These are phyloP conservation scores for Salinomyces thailandicus DNA, from an alignment of 2,329 filamentous ascomycete genomes.

Conservation along the genomic window DNA sequence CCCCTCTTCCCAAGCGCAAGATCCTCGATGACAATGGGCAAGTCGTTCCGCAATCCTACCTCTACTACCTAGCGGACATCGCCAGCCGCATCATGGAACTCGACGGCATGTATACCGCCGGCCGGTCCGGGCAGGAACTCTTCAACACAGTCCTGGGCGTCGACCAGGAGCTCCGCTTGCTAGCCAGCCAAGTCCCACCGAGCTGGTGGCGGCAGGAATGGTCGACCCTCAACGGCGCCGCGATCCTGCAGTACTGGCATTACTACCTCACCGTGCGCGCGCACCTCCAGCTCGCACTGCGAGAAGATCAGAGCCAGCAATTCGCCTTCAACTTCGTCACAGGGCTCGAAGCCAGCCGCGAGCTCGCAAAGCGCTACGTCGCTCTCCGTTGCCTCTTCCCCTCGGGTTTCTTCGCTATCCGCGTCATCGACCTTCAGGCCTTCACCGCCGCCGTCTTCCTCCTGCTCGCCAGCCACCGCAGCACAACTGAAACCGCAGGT, in stretches of 20 bases:
- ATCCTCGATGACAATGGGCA: slow-evolving; percentile 1
- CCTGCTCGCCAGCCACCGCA: slow-evolving; percentile 3
- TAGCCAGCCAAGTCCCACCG: slow-evolving; percentile 13
- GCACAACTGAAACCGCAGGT: no score
- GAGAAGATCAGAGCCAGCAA: slow-evolving; percentile 13
- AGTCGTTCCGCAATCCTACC: slow-evolving; percentile 6
- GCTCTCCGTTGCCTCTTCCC: slow-evolving; percentile 13
- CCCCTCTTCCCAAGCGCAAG: slow-evolving; percentile 4
- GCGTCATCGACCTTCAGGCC: slow-evolving; percentile 20
- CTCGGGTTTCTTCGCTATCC: slow-evolving; percentile 18
- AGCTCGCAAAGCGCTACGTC: slow-evolving; percentile 13
- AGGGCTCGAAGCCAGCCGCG: slow-evolving; percentile 17
- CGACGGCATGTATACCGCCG: slow-evolving; percentile 4
- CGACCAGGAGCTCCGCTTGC: slow-evolving; percentile 15
- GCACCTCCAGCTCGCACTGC: slow-evolving; percentile 19
- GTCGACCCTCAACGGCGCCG: slow-evolving; percentile 6
- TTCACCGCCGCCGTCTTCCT: slow-evolving; percentile 19
- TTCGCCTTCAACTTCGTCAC: slow-evolving; percentile 18
- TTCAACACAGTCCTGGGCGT: slow-evolving; percentile 14
- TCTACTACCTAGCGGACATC: slow-evolving; percentile 9
- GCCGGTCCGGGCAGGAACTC: slow-evolving; percentile 1
- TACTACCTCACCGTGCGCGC: slow-evolving; percentile 18
- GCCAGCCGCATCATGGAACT: slow-evolving; percentile 7
- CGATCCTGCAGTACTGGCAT: slow-evolving; percentile 19
- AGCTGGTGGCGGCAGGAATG: slow-evolving; percentile 16